Evolutionary conservation across 192 early-diverging fungal genomes (phyloP), one percentile per base, ranked within the genome.

Genomic region (Mortierella claussenii): DNA sequence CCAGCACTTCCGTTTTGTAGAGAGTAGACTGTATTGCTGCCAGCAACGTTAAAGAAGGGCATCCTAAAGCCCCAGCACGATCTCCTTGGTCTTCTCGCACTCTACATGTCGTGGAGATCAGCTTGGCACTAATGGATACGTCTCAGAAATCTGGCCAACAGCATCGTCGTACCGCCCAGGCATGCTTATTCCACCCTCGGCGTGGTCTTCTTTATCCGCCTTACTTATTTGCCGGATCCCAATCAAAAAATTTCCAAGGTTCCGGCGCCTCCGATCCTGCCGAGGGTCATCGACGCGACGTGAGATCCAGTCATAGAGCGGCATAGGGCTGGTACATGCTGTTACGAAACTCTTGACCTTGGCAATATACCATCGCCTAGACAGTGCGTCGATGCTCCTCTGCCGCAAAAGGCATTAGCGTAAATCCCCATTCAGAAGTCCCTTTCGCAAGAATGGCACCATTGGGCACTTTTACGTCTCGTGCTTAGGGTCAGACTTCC

Each of bases 351-450:
- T 2, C 55, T 44, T n/a, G 13, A 44, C 2, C 37, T 57, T 57
- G 42, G 55, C 42, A 28, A 20, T 37, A 5, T 56, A 42, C 54
- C 54, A 13, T 21, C 18, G 21, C 54, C 37, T 24, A 21, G 42
- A 42, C n/a, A 56, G 32, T 56, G 36, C 33, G 26, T 18, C 17
- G n/a, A 31, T 20, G 54, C 54, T 42, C 54, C 54, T 34, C 54
- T 24, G 20, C 24, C 54, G 21, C 54, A 56, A 40, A 2, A 10
- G 32, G 10, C 24, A 7, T 30, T 56, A 24, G 37, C 54, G 18
- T 26, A 56, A 24, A 24, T 56, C 54, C 54, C 54, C 37, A 56
- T 21, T 26, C 32, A 3, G 37, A 37, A 56, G 18, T 37, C n/a
- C 21, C 21, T 37, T 24, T 33, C 54, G 33, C 54, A 56, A 42